These are phyloP conservation scores for Tubosaeta sp. DNA, from an alignment of 768 basidiomycete genomes.

Conservation along the genomic window DNA sequence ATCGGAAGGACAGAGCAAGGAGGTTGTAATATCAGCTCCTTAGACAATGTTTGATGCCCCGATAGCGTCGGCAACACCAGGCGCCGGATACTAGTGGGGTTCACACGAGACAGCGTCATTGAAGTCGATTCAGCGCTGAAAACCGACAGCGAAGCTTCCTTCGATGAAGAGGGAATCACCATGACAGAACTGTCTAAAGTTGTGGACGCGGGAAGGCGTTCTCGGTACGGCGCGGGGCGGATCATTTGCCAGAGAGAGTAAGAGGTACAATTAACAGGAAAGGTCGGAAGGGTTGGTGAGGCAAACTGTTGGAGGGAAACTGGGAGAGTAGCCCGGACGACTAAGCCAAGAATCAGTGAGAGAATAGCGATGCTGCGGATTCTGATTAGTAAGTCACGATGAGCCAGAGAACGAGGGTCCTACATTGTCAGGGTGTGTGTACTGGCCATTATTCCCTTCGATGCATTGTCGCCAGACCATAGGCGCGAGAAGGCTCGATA, in stretches of 20 bases:
- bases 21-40: conserved; percentile 37
- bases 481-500: conserved; percentile 45
- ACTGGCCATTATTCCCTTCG: conserved; percentile 41
- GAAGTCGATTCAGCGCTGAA: conserved; percentile 44
- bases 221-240: conserved; percentile 39
- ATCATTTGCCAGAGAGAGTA: conserved; percentile 40
- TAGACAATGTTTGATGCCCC: conserved; percentile 28
- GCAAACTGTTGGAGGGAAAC: conserved; percentile 20
- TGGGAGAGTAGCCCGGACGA: conserved; percentile 30
- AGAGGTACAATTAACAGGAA: conserved; percentile 24
- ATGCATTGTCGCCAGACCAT: conserved; percentile 32
- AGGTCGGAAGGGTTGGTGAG: conserved; percentile 14
- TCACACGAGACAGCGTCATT: conserved; percentile 21
- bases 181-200: conserved; percentile 26
- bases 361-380: conserved; percentile 59
- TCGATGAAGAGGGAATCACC: conserved; percentile 37
- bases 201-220: conserved; percentile 28
- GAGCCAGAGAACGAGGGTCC: conserved; percentile 22
- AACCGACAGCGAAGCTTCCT: conserved; percentile 50
- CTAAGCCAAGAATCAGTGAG: conserved; percentile 59
- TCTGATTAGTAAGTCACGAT: conserved; percentile 9
- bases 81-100: conserved; percentile 22
- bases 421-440: conserved; percentile 65
- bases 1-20: conserved; percentile 22
- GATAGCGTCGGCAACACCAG: conserved; percentile 18